Evolutionary conservation across 345 rosid genomes (phyloP).

Genomic region (Salix dunnii): DNA sequence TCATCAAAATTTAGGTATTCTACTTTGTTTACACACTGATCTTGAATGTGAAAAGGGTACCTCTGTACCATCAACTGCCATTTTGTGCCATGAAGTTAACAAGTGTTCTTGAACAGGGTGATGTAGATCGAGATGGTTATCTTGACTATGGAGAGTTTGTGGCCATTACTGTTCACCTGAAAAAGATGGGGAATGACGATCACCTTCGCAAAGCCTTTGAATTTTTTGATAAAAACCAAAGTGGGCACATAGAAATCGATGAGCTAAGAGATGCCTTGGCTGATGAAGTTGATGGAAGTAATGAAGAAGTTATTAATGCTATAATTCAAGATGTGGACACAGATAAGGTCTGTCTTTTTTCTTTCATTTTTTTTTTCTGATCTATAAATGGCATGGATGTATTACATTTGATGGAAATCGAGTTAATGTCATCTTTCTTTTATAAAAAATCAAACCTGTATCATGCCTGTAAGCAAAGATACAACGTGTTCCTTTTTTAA

Average conservation of each 20-base stretch:
- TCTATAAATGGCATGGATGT: not conserved
- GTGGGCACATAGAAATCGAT: constrained; percentile 29
- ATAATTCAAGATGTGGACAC: constrained; percentile 31
- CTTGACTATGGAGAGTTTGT: constrained; percentile 30
- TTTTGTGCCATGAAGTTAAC: not conserved
- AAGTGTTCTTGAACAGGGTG: constrained; percentile 21
- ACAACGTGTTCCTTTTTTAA: not conserved
- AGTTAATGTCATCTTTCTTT: no score
- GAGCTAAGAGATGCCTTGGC: constrained; percentile 30
- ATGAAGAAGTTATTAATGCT: constrained; percentile 23
- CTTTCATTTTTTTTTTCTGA: not conserved
- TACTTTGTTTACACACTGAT: not conserved
- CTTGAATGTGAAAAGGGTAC: not conserved
- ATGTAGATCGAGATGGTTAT: constrained; percentile 28
- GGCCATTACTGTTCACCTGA: constrained; percentile 30
- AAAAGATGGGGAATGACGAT: constrained; percentile 31
- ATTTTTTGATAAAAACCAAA: constrained; percentile 30
- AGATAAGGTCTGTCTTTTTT: constrained; percentile 21
- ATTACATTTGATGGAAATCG: not conserved
- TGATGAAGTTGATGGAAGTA: constrained; percentile 20
- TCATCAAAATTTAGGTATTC: not conserved
- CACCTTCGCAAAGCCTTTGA: constrained; percentile 32
- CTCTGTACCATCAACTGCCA: not conserved
- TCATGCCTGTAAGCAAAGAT: not conserved
- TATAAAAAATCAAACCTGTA: not conserved